Evolutionary conservation across 345 rosid species (phyloP), one percentile per base, ranked within the genome.

Genomic region (Eucalyptus erythrocorys): DNA sequence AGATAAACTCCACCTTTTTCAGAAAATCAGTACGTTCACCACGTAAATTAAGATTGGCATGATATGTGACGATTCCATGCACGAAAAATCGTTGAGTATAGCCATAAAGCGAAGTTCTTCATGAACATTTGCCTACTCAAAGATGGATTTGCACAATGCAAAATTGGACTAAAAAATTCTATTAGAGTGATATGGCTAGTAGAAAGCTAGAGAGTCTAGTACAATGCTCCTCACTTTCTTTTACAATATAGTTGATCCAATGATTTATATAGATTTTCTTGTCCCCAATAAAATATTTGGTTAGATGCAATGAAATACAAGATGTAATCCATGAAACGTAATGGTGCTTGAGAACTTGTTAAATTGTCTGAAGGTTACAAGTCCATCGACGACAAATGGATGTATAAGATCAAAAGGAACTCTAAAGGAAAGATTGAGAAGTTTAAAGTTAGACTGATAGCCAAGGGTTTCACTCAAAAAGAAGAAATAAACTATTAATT

Each of bases 221-320:
- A 55, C 2, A 55, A 4, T 0, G 45, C 82, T 19, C 27, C 27
- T 37, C 26, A 21, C 82, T 37, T 71, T 37, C 27, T 8, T 68
- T 16, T 32, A 32, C 80, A 68, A 68, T 17, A 37, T 68, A 7
- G 55, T 51, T 51, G 55, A 50, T 50, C 55, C 4, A 17, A 2
- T 50, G 2, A 50, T 50, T 50, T 50, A 17, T 50, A 17, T 17
- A 50, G 55, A 50, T 17, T 50, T 51, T 51, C 24, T 51, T 51
- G 24, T 51, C 55, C 55, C 55, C 2, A 51, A 51, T 19, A 51
- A 3, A 51, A 19, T 51, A 51, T 51, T 51, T 19, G 10, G 55
- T 51, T 51, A 51, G 1, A 19, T 19, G 4, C 1, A 2, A 51
- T 1, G 55, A 51, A 51, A 1, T 51, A 51, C 1, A 10, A 19